Evolutionary conservation across 305 asterid species (phyloP), one percentile per base, ranked within the genome.

Genomic region (Caryopteris hybrid): DNA sequence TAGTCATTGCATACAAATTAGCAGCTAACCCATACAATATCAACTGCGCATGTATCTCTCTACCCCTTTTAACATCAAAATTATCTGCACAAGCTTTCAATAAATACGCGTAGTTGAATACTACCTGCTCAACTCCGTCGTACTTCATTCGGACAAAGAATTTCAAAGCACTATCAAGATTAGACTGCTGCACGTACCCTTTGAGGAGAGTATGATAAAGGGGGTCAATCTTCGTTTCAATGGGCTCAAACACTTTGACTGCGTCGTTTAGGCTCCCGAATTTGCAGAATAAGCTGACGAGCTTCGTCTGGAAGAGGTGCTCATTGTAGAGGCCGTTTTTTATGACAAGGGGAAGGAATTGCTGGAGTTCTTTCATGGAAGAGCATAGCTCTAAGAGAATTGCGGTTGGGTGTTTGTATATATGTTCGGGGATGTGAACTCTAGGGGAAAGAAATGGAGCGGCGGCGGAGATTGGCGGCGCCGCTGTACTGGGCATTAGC

Each of bases 201-300:
- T 73, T 76, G 90, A 48, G 89, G 85, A 70, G 86, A 90, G 97
- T 93, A 90, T 66, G 90, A 0, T 86, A 93, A 74, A 87, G 98
- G 71, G 95, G 91, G 65, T 63, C 68, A 18, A 46, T 85, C 18
- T 92, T 92, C 33, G 96, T 88, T 66, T 61, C 71, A 53, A 89
- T 92, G 87, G 73, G 69, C 61, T 70, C 68, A 13, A 86, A 64
- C 78, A 83, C 88, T 1, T 78, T 84, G 62, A 79, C 74, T 53
- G 99, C 96, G 59, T 89, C 96, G 64, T 64, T 59, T 29, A 94
- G 36, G 71, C 90, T 78, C 41, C 93, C 91, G 78, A 80, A 89
- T 65, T 81, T 91, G 83, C 85, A 79, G 87, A 94, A 94, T 66
- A 91, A 69, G 63, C 95, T 85, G 76, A 94, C 79, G 69, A 94